Percentiles rank a stretch among this genome's conserved stretches.
Conservation (phyloP, 345 rosid genomes). For the Chamaenerion angustifolium region DNA sequence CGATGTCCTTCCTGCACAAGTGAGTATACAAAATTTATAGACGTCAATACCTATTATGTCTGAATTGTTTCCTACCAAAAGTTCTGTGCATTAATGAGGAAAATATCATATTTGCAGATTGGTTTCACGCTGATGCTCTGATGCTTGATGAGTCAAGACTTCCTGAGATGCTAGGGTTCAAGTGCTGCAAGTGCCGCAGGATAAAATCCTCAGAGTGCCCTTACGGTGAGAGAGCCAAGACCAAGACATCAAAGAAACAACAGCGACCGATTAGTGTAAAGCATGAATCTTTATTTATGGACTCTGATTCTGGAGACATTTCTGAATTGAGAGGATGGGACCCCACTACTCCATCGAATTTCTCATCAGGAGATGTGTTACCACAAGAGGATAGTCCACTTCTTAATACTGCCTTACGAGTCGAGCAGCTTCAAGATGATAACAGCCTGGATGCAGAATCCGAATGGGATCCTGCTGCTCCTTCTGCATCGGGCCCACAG, state of each 20-base stretch:
- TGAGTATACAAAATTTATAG: constrained; percentile 33
- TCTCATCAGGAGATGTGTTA: constrained; percentile 22
- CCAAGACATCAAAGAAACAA: constrained; percentile 17
- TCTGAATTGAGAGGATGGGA: constrained; percentile 31
- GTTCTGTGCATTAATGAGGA: too few species aligned
- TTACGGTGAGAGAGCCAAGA: constrained; percentile 29
- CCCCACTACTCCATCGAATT: constrained; percentile 26
- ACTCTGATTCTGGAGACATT: constrained; percentile 33
- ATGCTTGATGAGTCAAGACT: constrained; percentile 58
- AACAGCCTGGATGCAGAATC: constrained; percentile 19
- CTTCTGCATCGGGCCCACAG: constrained; percentile 18
- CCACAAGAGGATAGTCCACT: constrained; percentile 55
- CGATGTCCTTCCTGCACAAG: constrained; percentile 68
- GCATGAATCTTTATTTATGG: constrained; percentile 21
- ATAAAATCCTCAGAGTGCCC: constrained; percentile 79
- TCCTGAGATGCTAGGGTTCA: constrained; percentile 67
- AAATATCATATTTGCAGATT: constrained; percentile 31
- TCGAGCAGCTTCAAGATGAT: constrained; percentile 39
- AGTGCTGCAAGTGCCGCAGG: constrained; percentile 93
- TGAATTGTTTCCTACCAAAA: too few species aligned
- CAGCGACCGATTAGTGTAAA: constrained; percentile 22
- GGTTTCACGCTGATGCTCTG: constrained; percentile 87
- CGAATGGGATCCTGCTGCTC: constrained; percentile 26
- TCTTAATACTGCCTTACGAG: constrained; percentile 42
- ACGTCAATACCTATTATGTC: background rate